Evolutionary conservation across 768 basidiomycete species (phyloP).

Genomic region (Hebeloma cylindrosporum): DNA sequence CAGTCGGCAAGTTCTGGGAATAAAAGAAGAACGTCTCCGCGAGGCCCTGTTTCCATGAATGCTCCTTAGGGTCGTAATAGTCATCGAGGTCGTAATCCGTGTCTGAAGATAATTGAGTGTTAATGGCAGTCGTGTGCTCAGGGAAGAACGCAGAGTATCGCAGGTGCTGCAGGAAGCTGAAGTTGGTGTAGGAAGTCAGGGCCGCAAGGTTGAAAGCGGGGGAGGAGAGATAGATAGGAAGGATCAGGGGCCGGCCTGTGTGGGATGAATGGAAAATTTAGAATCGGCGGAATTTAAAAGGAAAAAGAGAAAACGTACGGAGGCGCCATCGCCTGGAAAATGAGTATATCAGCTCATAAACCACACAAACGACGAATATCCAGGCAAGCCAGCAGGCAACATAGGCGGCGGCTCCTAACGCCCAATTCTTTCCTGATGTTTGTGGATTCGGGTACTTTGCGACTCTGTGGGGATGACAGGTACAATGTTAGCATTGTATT

Average conservation of each 20-base stretch:
- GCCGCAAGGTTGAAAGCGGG: slow-evolving; percentile 73
- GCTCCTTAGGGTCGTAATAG: slow-evolving; percentile 11
- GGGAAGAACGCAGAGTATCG: slow-evolving; percentile 65
- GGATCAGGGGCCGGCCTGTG: slow-evolving; percentile 78
- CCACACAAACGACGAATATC: slow-evolving; percentile 67
- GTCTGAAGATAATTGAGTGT: slow-evolving; percentile 6
- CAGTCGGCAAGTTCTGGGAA: slow-evolving; percentile 82
- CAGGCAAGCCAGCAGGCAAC: slow-evolving; percentile 78
- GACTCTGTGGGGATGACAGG: slow-evolving; percentile 45
- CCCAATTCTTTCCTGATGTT: slow-evolving; percentile 77
- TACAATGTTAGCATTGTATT: neutral
- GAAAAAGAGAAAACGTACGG: slow-evolving; percentile 51
- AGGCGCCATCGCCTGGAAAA: slow-evolving; percentile 76
- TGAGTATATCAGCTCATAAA: slow-evolving; percentile 78
- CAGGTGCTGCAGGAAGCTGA: slow-evolving; percentile 81
- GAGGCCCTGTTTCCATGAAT: slow-evolving; percentile 40
- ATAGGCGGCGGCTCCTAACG: slow-evolving; percentile 80
- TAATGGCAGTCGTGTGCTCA: slow-evolving; percentile 9
- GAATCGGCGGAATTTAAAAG: slow-evolving; percentile 13
- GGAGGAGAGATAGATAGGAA: slow-evolving; percentile 82
- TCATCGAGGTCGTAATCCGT: slow-evolving; percentile 6
- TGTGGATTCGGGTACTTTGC: slow-evolving; percentile 72
- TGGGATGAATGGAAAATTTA: slow-evolving; percentile 9
- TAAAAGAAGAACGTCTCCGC: slow-evolving; percentile 87
- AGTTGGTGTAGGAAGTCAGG: slow-evolving; percentile 79